Evolutionary conservation across 148 eudicot genomes (phyloP).

Genomic region (Rhododendron kiyosumense): DNA sequence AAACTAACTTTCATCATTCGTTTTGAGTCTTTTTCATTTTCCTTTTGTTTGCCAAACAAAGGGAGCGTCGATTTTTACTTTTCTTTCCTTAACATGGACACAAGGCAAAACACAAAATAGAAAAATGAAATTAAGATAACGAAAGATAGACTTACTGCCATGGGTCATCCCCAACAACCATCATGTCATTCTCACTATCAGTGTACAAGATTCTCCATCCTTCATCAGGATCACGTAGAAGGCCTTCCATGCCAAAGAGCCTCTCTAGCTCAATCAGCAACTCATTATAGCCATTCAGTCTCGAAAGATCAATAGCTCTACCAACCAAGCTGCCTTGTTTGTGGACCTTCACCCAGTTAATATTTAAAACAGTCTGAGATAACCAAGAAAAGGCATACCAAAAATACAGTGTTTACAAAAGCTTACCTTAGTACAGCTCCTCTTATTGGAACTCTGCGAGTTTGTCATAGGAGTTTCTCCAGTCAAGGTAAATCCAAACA

Average conservation of each 20-base stretch:
- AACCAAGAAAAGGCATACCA: background rate
- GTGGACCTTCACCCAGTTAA: slow-evolving; percentile 56
- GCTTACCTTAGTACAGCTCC: slow-evolving; percentile 89
- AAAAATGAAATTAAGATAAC: background rate
- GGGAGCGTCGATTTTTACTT: background rate
- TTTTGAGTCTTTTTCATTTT: background rate
- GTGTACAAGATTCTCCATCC: slow-evolving; percentile 86
- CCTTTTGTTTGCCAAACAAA: background rate
- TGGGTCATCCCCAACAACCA: slow-evolving; percentile 95
- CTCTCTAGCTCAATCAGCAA: slow-evolving; percentile 62
- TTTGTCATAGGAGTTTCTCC: slow-evolving; percentile 36
- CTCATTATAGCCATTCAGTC: slow-evolving; percentile 53
- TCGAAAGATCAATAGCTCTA: slow-evolving; percentile 79
- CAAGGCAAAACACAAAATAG: background rate
- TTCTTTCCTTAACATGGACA: background rate
- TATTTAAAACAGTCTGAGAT: background rate
- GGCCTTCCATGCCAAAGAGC: slow-evolving; percentile 82
- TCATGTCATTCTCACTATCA: slow-evolving; percentile 77
- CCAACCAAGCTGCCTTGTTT: slow-evolving; percentile 93
- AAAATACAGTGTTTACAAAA: background rate
- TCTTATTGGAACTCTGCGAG: slow-evolving; percentile 49
- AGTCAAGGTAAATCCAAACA: slow-evolving; percentile 68
- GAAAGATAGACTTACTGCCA: slow-evolving; percentile 64
- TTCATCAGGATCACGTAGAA: slow-evolving; percentile 55
- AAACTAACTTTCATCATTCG: background rate